Percentiles rank a stretch among this genome's conserved stretches.
Conservation (phyloP, 371 early-diverging fungal genomes). For the Apophysomyces trapeziformis region DNA sequence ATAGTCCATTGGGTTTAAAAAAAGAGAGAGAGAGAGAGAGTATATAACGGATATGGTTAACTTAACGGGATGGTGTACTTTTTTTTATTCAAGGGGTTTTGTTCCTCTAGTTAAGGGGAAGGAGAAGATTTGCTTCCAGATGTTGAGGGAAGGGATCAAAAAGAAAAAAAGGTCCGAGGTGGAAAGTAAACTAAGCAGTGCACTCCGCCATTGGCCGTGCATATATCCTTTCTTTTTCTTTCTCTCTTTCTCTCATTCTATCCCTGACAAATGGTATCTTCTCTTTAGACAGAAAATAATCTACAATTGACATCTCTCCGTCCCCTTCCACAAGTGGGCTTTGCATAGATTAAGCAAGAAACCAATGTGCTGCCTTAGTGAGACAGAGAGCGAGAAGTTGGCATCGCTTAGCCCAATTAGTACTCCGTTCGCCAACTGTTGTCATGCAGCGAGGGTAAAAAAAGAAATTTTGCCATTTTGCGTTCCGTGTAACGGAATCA, state of each 20-base stretch:
- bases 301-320: no score
- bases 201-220: no score
- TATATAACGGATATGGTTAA: not conserved
- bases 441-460: not conserved
- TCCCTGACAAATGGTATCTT: no score
- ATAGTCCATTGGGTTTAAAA: no score
- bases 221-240: no score
- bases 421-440: constrained; percentile 2
- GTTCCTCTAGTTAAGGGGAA: not conserved
- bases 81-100: not conserved
- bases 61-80: not conserved
- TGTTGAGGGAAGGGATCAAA: not conserved
- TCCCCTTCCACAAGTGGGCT: no score
- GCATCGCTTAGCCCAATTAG: not conserved
- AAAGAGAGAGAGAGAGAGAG: constrained; percentile 4
- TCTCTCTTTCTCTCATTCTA: no score
- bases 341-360: no score
- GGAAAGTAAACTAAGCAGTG: not conserved
- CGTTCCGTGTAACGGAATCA: constrained; percentile 2
- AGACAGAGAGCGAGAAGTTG: not conserved
- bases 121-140: not conserved
- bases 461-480: not conserved
- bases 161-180: not conserved
- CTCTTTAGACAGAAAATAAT: no score
- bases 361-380: not conserved